Evolutionary conservation across 768 basidiomycete species (phyloP), one percentile per base, ranked within the genome.

Genomic region (Mycena amicta): DNA sequence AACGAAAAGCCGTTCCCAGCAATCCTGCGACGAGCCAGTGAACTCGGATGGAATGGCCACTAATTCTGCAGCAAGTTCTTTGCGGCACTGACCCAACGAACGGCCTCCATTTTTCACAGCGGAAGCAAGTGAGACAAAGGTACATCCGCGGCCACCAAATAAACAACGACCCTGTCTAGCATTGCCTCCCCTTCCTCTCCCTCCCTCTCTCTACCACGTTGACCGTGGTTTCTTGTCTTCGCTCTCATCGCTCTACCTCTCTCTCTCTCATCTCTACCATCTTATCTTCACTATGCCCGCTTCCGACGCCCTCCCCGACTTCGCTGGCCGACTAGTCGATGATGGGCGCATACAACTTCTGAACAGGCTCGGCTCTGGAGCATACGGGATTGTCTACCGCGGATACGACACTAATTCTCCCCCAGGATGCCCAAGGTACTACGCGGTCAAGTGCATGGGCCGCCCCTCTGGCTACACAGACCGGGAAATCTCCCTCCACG

Each of bases 371-470:
- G 59, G 59, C 33, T 5, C 59, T 2, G 58, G 53, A 2, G 8
- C 46, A 45, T 47, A 20, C 20, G 57, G 57, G 2, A 37, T 45
- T 12, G 58, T 55, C 2, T 56, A 56, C 28, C 37, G 33, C 12
- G 60, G 52, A 0, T 51, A 33, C 5, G 56, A 62, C 15, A 55
- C 49, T 5, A 20, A 22, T 2, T 47, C 50, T 2, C 15, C 56
- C 1, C 13, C 43, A 8, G 15, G 43, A n/a, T n/a, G 13, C 43
- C 22, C 43, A 8, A 45, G 3, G 16, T 12, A 30, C 31, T 28
- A 53, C 71, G 81, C 83, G 53, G 75, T 85, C 68, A 86, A 86
- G 64, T 84, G 83, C 59, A 71, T 85, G 47, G 70, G 75, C 57
- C 77, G 77, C 60, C 52, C 37, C 6, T 74, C 75, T 1, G 68